Percentiles rank a stretch among this genome's conserved stretches.
These are phyloP conservation scores for Boletus pseudo-olivaceus DNA, from an alignment of 768 basidiomycete species.

Conservation along the genomic window DNA sequence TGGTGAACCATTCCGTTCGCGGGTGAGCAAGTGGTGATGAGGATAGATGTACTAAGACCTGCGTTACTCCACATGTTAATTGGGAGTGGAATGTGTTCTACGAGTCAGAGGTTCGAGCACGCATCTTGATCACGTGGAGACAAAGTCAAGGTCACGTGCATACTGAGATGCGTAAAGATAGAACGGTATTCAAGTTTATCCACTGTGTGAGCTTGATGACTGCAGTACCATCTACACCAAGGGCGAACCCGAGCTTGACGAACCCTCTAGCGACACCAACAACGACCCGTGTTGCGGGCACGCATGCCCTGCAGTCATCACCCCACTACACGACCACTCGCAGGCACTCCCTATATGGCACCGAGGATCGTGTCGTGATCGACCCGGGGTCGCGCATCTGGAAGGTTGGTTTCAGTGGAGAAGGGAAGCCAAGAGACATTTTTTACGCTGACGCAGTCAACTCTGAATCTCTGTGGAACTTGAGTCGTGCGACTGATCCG, in stretches of 20 bases:
- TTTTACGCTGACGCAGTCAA: slow-evolving; percentile 54
- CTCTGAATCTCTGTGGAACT: slow-evolving; percentile 55
- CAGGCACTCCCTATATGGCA: slow-evolving; percentile 92
- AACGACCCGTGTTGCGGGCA: slow-evolving; percentile 46
- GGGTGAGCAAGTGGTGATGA: slow-evolving; percentile 21
- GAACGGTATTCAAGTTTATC: background rate
- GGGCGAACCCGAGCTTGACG: slow-evolving; percentile 13
- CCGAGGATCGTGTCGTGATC: slow-evolving; percentile 92
- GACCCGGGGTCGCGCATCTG: slow-evolving; percentile 92
- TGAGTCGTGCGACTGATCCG: slow-evolving; percentile 51
- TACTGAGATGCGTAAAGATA: background rate
- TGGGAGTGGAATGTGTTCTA: background rate
- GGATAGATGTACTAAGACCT: slow-evolving; percentile 25
- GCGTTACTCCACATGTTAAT: slow-evolving; percentile 26
- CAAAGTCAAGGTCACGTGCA: slow-evolving; percentile 14
- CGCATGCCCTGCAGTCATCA: slow-evolving; percentile 59
- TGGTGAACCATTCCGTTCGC: slow-evolving; percentile 30
- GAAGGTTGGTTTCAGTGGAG: slow-evolving; percentile 98
- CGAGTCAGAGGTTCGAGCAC: slow-evolving; percentile 5
- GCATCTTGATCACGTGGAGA: slow-evolving; percentile 22
- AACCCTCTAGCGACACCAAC: slow-evolving; percentile 51
- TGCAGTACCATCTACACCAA: slow-evolving; percentile 33
- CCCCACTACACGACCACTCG: slow-evolving; percentile 84
- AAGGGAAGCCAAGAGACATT: slow-evolving; percentile 86
- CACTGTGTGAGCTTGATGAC: slow-evolving; percentile 27